Evolutionary conservation across 2,329 filamentous ascomycete genomes (phyloP).

Genomic region (Catunica adiposa): DNA sequence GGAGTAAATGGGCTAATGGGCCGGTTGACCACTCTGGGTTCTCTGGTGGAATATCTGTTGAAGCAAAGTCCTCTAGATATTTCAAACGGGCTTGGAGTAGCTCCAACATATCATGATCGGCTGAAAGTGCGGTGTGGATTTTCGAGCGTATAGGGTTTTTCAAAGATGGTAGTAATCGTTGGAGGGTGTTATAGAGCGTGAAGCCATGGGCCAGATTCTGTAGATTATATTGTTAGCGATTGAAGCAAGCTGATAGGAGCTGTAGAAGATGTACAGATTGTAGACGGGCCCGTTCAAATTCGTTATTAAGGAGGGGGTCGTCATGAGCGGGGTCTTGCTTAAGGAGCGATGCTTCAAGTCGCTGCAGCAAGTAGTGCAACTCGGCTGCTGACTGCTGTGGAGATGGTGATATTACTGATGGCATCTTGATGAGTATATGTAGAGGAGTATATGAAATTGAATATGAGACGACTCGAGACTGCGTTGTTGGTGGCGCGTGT

Average conservation of each 20-base stretch:
- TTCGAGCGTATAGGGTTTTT: not conserved
- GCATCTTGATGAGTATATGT: not conserved
- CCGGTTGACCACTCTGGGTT: slow-evolving; percentile 29
- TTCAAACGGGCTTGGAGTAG: slow-evolving; percentile 4
- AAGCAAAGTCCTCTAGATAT: slow-evolving; percentile 15
- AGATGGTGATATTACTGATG: not conserved
- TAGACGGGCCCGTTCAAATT: slow-evolving; percentile 11
- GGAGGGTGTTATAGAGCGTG: not conserved
- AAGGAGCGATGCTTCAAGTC: slow-evolving; percentile 49
- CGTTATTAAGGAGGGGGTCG: slow-evolving; percentile 13
- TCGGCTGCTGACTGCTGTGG: slow-evolving; percentile 24
- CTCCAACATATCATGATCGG: slow-evolving; percentile 4
- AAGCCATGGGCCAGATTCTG: slow-evolving; percentile 9
- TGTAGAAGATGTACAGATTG: slow-evolving; percentile 5
- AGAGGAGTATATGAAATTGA: not conserved
- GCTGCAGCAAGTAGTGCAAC: slow-evolving; percentile 46
- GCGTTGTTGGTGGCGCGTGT: no score
- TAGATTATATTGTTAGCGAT: not conserved
- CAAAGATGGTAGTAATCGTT: not conserved
- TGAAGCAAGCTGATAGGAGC: not conserved
- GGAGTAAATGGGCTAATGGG: slow-evolving; percentile 37
- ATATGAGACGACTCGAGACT: no score
- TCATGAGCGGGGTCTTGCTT: slow-evolving; percentile 44
- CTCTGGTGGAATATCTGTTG: slow-evolving; percentile 6
- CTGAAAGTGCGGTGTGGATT: not conserved